phyloP scores from a whole-genome alignment of 345 rosid genomes.

The Sisymbrium altissimum region DNA sequence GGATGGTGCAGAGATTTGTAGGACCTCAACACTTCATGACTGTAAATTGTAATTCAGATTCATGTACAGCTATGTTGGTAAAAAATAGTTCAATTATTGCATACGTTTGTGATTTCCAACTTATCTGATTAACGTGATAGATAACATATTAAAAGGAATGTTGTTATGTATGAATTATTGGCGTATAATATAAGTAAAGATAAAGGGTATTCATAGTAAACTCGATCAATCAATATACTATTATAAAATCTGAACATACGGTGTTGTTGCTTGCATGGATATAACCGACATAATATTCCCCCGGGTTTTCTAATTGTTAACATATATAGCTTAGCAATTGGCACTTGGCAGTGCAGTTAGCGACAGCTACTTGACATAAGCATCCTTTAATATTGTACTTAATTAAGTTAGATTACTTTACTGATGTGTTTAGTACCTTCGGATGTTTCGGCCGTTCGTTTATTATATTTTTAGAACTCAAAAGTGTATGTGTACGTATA shows the following conservation, averaged over 20 bases:
- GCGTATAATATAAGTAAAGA: neutral
- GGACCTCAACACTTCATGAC: neutral
- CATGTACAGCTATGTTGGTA: neutral
- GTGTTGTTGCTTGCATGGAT: conserved; percentile 16
- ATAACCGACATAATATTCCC: conserved; percentile 20
- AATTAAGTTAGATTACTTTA: neutral
- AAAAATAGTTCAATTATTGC: neutral
- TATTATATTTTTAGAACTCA: neutral
- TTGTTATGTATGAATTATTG: neutral
- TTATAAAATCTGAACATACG: neutral
- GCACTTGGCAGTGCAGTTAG: conserved; percentile 22
- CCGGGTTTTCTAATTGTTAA: neutral
- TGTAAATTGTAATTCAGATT: neutral
- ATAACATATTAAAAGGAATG: conserved; percentile 7
- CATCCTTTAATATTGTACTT: neutral
- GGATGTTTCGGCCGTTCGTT: conserved; percentile 17
- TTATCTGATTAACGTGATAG: neutral
- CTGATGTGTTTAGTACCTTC: conserved; percentile 5
- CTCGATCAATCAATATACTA: neutral
- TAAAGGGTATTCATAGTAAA: neutral
- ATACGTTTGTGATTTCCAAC: neutral
- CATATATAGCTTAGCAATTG: neutral
- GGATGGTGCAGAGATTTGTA: neutral
- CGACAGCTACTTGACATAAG: conserved; percentile 17
- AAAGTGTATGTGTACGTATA: neutral